Conservation (phyloP, 345 rosid genomes). For the Brassica juncea region DNA sequence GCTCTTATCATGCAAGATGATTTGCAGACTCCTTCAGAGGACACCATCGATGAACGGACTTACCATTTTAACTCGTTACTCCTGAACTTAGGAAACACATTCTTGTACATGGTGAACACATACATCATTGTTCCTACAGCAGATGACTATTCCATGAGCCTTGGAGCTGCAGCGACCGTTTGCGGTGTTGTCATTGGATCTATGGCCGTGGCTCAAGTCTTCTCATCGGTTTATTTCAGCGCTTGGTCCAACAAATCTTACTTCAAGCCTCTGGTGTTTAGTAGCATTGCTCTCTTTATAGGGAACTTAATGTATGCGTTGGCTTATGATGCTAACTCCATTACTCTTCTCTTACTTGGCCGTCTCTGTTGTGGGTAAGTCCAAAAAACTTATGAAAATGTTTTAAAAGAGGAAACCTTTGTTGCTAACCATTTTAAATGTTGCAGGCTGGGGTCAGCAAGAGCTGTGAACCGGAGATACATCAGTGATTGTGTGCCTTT, state of each 20-base stretch:
- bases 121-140: conserved; percentile 94
- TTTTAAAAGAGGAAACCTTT: neutral
- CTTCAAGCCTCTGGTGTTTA: conserved; percentile 92
- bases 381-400: neutral
- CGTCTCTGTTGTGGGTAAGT: conserved; percentile 98
- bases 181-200: conserved; percentile 97
- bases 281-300: conserved; percentile 77
- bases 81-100: conserved; percentile 81
- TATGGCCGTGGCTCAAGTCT: conserved; percentile 97
- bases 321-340: conserved; percentile 86
- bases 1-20: conserved; percentile 98
- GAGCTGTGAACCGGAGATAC: conserved; percentile 97
- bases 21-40: conserved; percentile 75
- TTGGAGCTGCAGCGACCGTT: conserved; percentile 98
- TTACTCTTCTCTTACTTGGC: conserved; percentile 71
- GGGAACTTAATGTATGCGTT: conserved; percentile 88
- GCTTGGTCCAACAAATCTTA: conserved; percentile 98
- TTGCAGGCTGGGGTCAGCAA: conserved; percentile 94
- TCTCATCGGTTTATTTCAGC: conserved; percentile 95
- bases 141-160: conserved; percentile 90
- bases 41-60: conserved; percentile 60
- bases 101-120: conserved; percentile 96
- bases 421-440: conserved; percentile 16
- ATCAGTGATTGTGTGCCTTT: conserved; percentile 97
- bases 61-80: conserved; percentile 86